These are phyloP conservation scores for Cladosporium sp. DNA, from an alignment of 2,329 filamentous ascomycete species.

Conservation along the genomic window DNA sequence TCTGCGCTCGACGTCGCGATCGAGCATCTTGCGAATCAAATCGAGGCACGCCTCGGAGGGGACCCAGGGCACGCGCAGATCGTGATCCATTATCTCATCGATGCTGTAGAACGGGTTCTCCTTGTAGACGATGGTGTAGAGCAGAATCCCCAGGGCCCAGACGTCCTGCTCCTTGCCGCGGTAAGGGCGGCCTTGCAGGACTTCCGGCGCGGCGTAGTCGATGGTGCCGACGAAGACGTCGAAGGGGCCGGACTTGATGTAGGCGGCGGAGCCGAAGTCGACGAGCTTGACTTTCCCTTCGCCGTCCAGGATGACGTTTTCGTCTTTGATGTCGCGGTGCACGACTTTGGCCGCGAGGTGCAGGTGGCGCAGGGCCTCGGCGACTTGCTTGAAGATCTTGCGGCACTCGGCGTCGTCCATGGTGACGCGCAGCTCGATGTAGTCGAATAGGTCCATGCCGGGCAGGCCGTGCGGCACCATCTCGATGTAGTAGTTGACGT, in stretches of 20 bases:
- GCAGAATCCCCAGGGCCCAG: conserved; percentile 92
- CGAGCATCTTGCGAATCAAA: conserved; percentile 84
- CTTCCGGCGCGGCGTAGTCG: conserved; percentile 98
- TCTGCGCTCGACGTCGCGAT: conserved; percentile 78
- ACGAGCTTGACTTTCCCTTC: conserved; percentile 96
- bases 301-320: conserved; percentile 94
- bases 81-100: conserved; percentile 98
- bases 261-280: conserved; percentile 96
- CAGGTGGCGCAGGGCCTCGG: conserved; percentile 81
- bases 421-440: conserved; percentile 91
- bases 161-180: conserved; percentile 96
- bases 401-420: conserved; percentile 95
- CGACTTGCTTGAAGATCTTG: conserved; percentile 93
- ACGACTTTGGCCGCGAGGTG: conserved; percentile 89
- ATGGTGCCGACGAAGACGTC: conserved; percentile 99
- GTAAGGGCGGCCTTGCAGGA: conserved; percentile 87
- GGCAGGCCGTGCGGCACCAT: conserved; percentile 94
- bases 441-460: conserved; percentile 98
- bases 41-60: conserved; percentile 92
- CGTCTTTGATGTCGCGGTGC: conserved; percentile 97
- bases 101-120: conserved; percentile 99
- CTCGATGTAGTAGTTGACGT: conserved; percentile 96
- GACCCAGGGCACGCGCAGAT: conserved; percentile 82
- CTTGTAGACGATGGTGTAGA: conserved; percentile 99
- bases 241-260: conserved; percentile 97